Conservation (phyloP, 2,329 filamentous ascomycete species). For the Calonectria crousiana region DNA sequence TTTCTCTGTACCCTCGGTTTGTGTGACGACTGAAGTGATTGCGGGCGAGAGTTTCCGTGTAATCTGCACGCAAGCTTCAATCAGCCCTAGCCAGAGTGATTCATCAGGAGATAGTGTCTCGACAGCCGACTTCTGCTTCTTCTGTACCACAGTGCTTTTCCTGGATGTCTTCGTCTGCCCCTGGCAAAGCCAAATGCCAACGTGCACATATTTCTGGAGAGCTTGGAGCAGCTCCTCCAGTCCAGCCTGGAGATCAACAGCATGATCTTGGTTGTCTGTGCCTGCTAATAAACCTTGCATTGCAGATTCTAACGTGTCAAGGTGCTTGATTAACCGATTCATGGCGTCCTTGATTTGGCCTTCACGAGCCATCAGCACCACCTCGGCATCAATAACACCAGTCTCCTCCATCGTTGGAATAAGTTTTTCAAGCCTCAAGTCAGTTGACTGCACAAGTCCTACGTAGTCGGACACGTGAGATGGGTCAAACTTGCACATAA, state of each 20-base stretch:
- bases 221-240: constrained; percentile 80
- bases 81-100: constrained; percentile 70
- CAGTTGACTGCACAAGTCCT: constrained; percentile 78
- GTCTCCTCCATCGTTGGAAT: constrained; percentile 90
- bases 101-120: constrained; percentile 66
- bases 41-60: constrained; percentile 73
- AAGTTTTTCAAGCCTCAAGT: constrained; percentile 83
- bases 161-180: constrained; percentile 77
- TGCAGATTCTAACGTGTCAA: constrained; percentile 83
- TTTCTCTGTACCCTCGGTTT: constrained; percentile 41
- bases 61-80: constrained; percentile 71
- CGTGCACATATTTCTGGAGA: constrained; percentile 89
- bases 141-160: constrained; percentile 58
- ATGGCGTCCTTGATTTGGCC: constrained; percentile 88
- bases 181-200: constrained; percentile 96
- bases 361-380: constrained; percentile 90
- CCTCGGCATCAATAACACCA: constrained; percentile 91
- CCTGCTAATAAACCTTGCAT: constrained; percentile 79
- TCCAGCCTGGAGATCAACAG: constrained; percentile 67
- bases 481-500: constrained; percentile 91
- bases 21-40: constrained; percentile 54
- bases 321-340: constrained; percentile 83
- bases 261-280: constrained; percentile 66
- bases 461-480: constrained; percentile 89
- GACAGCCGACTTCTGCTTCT: constrained; percentile 59